Base-by-base conservation (phyloP, 352 stramenopile genomes). In the Phytophthora cryptogea region DNA sequence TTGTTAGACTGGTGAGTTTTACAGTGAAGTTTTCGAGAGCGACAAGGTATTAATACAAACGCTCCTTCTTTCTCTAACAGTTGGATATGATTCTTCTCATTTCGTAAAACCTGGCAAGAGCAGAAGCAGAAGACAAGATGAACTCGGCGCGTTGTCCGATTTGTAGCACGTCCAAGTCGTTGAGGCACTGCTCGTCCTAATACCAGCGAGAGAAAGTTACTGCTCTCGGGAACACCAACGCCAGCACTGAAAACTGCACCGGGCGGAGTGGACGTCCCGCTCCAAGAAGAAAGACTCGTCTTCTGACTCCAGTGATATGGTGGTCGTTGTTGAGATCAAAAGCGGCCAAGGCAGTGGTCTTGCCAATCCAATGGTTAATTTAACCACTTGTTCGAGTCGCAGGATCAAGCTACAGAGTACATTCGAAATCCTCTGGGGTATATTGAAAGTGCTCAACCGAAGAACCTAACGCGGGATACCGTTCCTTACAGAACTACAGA, bases 171-270 rank as follows among this genome's bases (percentile, higher is more conserved):
- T 35, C 44, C 7, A 27, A 55, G 37, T 63, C 44, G 11, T 13
- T 55, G 10, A 32, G 28, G 16, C 54, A 30, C 17, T 63, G 54
- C 14, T 36, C 36, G 8, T 42, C 54, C 13, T n/a, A n/a, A n/a
- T 63, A 44, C 37, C 49, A 63, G 13, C 54, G 31, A 14, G 31
- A 14, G 54, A 55, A 3, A 23, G n/a, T 10, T 63, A 55, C 13
- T 62, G 44, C 28, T 55, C 43, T 28, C 44, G 45, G 5, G 54
- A 63, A 8, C 54, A 63, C n/a, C 54, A 54, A 32, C 54, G 44
- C 23, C 54, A 49, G 44, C 54, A 55, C 54, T 62, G 54, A 43
- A 48, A 55, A 43, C 17, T 23, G n/a, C 54, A 55, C 42, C 35
- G 54, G 28, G n/a, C 33, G 4, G 26, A 43, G 3, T 62, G 54